These are phyloP conservation scores for Xylaria sp. DNA, from an alignment of 2,329 filamentous ascomycete species.

Conservation along the genomic window DNA sequence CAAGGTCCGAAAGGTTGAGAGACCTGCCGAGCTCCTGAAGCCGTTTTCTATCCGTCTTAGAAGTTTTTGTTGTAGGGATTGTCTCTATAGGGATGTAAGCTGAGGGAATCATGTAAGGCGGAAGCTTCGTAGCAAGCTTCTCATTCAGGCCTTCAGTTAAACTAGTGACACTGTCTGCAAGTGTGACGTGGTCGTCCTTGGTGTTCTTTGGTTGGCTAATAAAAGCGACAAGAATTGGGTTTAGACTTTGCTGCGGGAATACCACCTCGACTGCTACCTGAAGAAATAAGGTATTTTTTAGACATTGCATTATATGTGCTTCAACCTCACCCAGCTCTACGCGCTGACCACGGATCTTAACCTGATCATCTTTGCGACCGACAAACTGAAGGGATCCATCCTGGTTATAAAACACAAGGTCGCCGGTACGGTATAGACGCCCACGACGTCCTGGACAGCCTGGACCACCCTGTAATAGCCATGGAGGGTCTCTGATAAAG, in stretches of 20 bases:
- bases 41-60: too few species aligned
- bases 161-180: background rate
- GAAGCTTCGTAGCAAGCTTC: slow-evolving; percentile 7
- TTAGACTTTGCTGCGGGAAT: too few species aligned
- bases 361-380: slow-evolving; percentile 60
- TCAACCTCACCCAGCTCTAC: slow-evolving; percentile 59
- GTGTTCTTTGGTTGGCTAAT: background rate
- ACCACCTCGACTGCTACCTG: slow-evolving; percentile 3
- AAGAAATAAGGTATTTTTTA: slow-evolving; percentile 15
- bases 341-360: slow-evolving; percentile 62
- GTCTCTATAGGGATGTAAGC: slow-evolving; percentile 6
- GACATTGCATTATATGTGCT: slow-evolving; percentile 41
- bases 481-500: slow-evolving; percentile 56
- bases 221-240: slow-evolving; percentile 12
- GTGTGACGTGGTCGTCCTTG: too few species aligned
- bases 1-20: too few species aligned
- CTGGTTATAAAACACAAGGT: slow-evolving; percentile 40
- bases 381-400: slow-evolving; percentile 55
- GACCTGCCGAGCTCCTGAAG: too few species aligned
- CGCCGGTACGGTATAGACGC: slow-evolving; percentile 59
- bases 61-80: too few species aligned
- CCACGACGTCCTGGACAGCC: slow-evolving; percentile 20
- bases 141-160: background rate
- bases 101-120: slow-evolving; percentile 23
- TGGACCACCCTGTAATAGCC: background rate